Evolutionary conservation across 2,329 filamentous ascomycete species (phyloP).

Genomic region (Graphilbum sp.): DNA sequence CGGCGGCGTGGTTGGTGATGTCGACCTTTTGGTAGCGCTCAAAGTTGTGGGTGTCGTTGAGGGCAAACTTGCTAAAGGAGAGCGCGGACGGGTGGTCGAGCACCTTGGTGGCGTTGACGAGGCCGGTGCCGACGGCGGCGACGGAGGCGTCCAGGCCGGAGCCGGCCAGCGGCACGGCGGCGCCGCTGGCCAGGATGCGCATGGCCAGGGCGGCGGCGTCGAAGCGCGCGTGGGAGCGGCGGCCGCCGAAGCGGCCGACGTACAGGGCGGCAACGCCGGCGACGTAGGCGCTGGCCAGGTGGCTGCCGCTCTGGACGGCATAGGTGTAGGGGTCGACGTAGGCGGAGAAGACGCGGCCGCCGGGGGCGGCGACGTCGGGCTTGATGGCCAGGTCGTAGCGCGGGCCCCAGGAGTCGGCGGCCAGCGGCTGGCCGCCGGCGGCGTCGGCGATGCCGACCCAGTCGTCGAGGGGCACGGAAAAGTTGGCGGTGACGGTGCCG

Average conservation of each 20-base stretch:
- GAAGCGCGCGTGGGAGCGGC: conserved; percentile 10
- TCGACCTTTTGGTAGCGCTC: conserved; percentile 12
- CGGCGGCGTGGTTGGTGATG: conserved; percentile 21
- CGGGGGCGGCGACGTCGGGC: conserved; percentile 25
- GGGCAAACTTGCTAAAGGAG: conserved; percentile 20
- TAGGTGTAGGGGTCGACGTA: conserved; percentile 15
- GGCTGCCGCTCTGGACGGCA: conserved; percentile 28
- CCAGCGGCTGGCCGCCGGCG: conserved; percentile 20
- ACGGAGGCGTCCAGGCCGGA: background rate
- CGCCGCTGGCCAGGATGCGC: conserved; percentile 19
- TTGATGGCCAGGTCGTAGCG: conserved; percentile 26
- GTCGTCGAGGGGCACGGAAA: conserved; percentile 1
- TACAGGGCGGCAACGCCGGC: conserved; percentile 26
- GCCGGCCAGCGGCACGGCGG: background rate
- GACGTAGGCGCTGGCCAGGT: conserved; percentile 30
- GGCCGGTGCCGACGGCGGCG: conserved; percentile 22
- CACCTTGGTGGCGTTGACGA: conserved; percentile 24
- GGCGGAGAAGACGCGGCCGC: conserved; percentile 27
- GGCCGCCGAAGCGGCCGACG: conserved; percentile 18
- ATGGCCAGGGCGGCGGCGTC: conserved; percentile 12
- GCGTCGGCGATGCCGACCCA: conserved; percentile 7
- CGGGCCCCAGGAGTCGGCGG: conserved; percentile 25
- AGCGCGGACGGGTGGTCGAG: conserved; percentile 21
- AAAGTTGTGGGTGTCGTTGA: conserved; percentile 28
- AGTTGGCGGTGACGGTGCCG: conserved; percentile 16